These are phyloP conservation scores for Eutypa lata DNA, from an alignment of 2,329 filamentous ascomycete species.

Conservation along the genomic window DNA sequence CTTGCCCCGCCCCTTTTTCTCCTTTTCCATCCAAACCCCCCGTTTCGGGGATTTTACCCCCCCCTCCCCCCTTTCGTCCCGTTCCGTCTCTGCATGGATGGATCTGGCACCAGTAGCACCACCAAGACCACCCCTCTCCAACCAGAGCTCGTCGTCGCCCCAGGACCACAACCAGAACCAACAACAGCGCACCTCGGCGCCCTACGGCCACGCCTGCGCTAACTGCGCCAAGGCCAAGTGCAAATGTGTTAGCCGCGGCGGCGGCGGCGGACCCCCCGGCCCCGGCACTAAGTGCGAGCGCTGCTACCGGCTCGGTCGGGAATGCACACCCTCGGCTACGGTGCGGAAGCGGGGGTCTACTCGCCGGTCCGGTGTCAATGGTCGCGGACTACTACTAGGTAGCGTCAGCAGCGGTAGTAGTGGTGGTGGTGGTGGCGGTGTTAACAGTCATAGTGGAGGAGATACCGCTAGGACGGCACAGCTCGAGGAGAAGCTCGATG, in stretches of 20 bases:
- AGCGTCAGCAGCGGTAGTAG: background rate
- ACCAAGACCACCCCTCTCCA: background rate
- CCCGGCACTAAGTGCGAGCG: conserved; percentile 30
- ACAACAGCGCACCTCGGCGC: conserved; percentile 24
- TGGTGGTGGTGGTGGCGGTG: conserved; percentile 1
- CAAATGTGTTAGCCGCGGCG: conserved; percentile 35
- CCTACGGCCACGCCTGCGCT: conserved; percentile 39
- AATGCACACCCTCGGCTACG: conserved; percentile 36
- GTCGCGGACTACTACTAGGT: too few relatives aligned
- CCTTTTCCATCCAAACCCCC: too few relatives aligned
- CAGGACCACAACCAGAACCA: background rate
- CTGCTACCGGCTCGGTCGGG: conserved; percentile 38
- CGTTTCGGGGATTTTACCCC: too few relatives aligned
- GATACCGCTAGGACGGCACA: conserved; percentile 17
- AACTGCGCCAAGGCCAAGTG: conserved; percentile 43
- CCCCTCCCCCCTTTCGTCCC: too few relatives aligned
- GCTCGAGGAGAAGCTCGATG: conserved; percentile 29
- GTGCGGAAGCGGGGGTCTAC: conserved; percentile 26
- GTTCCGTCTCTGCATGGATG: too few relatives aligned
- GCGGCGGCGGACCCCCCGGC: background rate
- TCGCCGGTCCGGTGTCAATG: background rate
- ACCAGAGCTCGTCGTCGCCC: background rate
- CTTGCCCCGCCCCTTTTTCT: too few relatives aligned
- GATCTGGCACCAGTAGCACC: too few relatives aligned
- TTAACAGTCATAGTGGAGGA: background rate